phyloP scores from a whole-genome alignment of 2,329 filamentous ascomycete species.

The Fusarium armeniacum region DNA sequence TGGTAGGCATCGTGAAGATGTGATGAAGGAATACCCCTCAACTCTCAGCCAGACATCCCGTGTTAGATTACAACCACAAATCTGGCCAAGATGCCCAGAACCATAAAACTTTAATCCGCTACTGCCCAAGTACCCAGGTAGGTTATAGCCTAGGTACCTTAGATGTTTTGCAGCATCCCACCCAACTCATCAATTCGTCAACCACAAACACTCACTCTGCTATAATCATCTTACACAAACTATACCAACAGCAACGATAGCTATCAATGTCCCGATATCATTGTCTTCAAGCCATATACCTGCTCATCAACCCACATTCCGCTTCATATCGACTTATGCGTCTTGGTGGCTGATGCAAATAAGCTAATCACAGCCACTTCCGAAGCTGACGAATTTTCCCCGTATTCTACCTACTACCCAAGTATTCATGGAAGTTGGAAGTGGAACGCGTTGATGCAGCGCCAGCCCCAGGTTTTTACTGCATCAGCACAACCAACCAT shows the following conservation, averaged over 20 bases:
- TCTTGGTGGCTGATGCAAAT: constrained; percentile 30
- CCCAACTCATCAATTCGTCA: not conserved
- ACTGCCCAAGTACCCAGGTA: not conserved
- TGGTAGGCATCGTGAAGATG: not conserved
- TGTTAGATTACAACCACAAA: not conserved
- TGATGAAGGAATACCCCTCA: not conserved
- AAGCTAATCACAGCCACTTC: constrained; percentile 33
- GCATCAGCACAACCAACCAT: not conserved
- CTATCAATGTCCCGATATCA: not conserved
- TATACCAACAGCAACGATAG: not conserved
- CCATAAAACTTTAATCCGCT: not conserved
- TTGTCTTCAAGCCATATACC: not conserved
- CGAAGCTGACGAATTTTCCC: constrained; percentile 39
- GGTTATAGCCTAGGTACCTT: not conserved
- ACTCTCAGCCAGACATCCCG: not conserved
- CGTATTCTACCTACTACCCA: constrained; percentile 18
- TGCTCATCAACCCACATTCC: not conserved
- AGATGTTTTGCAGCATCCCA: not conserved
- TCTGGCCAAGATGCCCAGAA: not conserved
- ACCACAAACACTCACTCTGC: constrained; percentile 6
- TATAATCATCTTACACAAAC: constrained; percentile 17
- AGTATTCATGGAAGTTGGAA: not conserved
- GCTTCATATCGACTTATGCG: constrained; percentile 14
- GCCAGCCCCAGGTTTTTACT: constrained; percentile 5
- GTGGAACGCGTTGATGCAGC: constrained; percentile 22